Conservation (phyloP, 108 stramenopile genomes). For the Discostella stelligeroides region DNA sequence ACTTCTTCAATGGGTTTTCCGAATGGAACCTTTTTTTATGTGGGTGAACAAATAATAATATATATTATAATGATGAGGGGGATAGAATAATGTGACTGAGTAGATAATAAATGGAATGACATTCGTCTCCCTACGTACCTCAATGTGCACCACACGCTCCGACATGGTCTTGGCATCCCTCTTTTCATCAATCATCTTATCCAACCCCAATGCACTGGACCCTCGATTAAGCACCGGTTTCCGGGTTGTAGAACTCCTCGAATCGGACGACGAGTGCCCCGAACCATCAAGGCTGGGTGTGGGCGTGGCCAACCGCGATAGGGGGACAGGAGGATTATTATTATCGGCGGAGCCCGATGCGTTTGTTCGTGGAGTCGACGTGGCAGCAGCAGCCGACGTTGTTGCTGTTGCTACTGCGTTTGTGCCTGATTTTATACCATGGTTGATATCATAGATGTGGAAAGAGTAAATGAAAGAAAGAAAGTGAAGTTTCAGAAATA, state of each 20-base stretch:
- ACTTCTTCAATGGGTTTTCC: conserved; percentile 81
- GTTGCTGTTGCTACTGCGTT: conserved; percentile 11
- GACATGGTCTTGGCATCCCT: conserved; percentile 54
- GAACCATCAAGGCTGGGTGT: conserved; percentile 43
- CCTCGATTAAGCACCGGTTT: conserved; percentile 16
- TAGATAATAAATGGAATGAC: no score
- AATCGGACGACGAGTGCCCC: conserved; percentile 29
- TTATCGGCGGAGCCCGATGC: not conserved
- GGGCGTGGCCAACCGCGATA: conserved; percentile 40
- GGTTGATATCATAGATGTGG: not conserved
- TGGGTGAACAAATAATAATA: not conserved
- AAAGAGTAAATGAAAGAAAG: not conserved
- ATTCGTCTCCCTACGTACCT: conserved; percentile 37
- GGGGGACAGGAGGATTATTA: not conserved
- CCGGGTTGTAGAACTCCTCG: not conserved
- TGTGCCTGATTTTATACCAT: not conserved
- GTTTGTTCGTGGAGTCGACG: not conserved
- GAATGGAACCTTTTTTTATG: conserved; percentile 47
- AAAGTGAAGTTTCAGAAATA: not conserved
- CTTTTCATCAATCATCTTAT: conserved; percentile 57
- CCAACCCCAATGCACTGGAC: conserved; percentile 43
- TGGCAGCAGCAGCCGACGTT: conserved; percentile 2
- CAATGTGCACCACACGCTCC: conserved; percentile 52
- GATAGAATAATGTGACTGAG: no score
- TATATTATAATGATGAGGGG: no score